Evolutionary conservation across 805 yeast genomes (phyloP).

Genomic region (Candida caryicola): DNA sequence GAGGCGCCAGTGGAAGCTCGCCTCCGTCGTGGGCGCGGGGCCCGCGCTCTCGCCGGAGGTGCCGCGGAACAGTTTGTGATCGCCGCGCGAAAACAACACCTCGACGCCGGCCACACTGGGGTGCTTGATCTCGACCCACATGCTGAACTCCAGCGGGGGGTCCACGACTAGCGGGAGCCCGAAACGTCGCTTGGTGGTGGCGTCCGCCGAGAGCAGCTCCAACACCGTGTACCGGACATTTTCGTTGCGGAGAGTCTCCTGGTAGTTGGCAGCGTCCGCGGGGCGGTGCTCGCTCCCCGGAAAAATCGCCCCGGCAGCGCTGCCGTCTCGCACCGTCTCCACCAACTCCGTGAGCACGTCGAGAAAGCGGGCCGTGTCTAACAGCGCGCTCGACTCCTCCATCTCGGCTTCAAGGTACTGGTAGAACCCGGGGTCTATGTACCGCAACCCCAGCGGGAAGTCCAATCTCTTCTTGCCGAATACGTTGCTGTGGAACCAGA

Average conservation of each 20-base stretch:
- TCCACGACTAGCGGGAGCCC: slow-evolving; percentile 28
- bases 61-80: too few species aligned
- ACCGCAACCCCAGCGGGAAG: slow-evolving; percentile 26
- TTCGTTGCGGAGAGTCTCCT: slow-evolving; percentile 15
- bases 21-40: too few species aligned
- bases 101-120: slow-evolving; percentile 31
- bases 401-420: slow-evolving; percentile 14
- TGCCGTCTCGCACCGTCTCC: neutral
- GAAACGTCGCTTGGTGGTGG: slow-evolving; percentile 21
- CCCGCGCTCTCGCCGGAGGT: too few species aligned
- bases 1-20: slow-evolving; percentile 27
- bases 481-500: slow-evolving; percentile 29
- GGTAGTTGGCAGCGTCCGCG: slow-evolving; percentile 12
- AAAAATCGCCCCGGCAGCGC: neutral
- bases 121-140: slow-evolving; percentile 31
- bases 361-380: neutral
- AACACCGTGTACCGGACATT: slow-evolving; percentile 27
- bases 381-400: slow-evolving; percentile 6
- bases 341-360: neutral
- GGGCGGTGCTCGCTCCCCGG: slow-evolving; percentile 3
- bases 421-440: slow-evolving; percentile 22
- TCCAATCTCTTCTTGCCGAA: slow-evolving; percentile 19
- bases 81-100: too few species aligned
- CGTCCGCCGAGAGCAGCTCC: slow-evolving; percentile 21
- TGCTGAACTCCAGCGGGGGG: slow-evolving; percentile 12